Percentiles rank a stretch among this genome's conserved stretches.
Evolutionary conservation across 345 rosid genomes (phyloP).

Genomic region (Camelina sativa): DNA sequence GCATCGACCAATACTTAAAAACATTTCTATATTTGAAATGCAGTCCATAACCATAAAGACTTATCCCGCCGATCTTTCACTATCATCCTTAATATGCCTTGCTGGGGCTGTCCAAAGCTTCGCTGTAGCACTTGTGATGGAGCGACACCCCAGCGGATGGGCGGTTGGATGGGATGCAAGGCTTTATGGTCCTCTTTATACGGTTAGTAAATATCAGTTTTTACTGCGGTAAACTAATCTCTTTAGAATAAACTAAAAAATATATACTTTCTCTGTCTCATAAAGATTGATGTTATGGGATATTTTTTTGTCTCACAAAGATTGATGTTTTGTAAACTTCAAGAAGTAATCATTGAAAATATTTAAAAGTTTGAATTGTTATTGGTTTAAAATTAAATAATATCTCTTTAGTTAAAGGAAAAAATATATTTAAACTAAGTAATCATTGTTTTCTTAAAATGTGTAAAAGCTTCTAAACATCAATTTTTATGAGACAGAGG

Average conservation of each 20-base stretch:
- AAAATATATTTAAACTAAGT: no score
- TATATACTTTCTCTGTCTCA: no score
- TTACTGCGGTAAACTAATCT: background rate
- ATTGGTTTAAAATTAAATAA: no score
- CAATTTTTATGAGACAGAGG: no score
- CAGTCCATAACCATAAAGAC: slow-evolving; percentile 68
- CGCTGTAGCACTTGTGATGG: slow-evolving; percentile 52
- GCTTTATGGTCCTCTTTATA: slow-evolving; percentile 71
- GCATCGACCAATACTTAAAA: slow-evolving; percentile 1
- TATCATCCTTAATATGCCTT: slow-evolving; percentile 66
- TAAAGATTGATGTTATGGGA: no score
- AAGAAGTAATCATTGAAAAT: no score
- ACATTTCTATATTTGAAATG: background rate
- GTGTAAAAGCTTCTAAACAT: no score
- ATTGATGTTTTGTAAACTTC: no score
- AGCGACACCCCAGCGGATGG: slow-evolving; percentile 62
- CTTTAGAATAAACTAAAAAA: background rate
- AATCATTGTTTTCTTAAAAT: no score
- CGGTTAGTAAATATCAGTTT: slow-evolving; percentile 41
- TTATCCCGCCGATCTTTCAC: slow-evolving; percentile 68
- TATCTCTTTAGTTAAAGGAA: no score
- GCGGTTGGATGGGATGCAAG: slow-evolving; percentile 71
- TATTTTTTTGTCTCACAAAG: no score
- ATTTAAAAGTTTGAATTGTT: no score
- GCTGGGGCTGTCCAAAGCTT: slow-evolving; percentile 65